Evolutionary conservation across 1,139 yeast species (phyloP), one percentile per base, ranked within the genome.

Genomic region (Pichia sp.): DNA sequence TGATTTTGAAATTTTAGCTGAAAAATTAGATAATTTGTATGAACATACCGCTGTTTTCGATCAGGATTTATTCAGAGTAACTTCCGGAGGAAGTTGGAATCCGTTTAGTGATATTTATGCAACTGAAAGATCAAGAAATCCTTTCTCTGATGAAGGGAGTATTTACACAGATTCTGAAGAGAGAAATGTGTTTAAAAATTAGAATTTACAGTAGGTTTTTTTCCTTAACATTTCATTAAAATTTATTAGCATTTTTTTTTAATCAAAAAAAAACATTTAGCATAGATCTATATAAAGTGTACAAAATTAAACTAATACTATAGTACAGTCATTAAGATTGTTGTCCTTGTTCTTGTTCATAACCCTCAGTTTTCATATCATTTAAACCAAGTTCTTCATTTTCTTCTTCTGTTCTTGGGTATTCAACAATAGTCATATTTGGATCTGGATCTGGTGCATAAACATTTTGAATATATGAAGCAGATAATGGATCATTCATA

Each of bases 371-470:
- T 26, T 44, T 63, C 79, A 91, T 88, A 59, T 89, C 96, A 54
- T 77, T 77, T 59, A 93, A 70, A 24, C 99, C 99, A 53, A 91
- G 74, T 41, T 82, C 91, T 58, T 93, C 98, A 58, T 91, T 88
- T 63, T 89, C 95, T 51, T 81, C 82, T 40, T 70, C 67, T 6
- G 95, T 79, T 68, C 98, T 81, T 51, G 86, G 96, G 55, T 78
- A 85, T 47, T 89, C 96, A 63, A 83, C 96, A 50, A 84, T 74
- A 30, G 62, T 71, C 97, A 93, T 91, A 60, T 89, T 86, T 51
- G 99, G 99, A 66, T 93, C 98, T 34, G 76, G 76, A 62, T 93
- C 99, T 19, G 99, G 99, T 28, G 99, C 99, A 59, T 88, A 93
- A 10, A 89, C 94, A 59, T 93, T 93, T 66, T 93, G 99, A 51